Evolutionary conservation across 2,329 filamentous ascomycete species (phyloP).

Genomic region (Botryotinia calthae): DNA sequence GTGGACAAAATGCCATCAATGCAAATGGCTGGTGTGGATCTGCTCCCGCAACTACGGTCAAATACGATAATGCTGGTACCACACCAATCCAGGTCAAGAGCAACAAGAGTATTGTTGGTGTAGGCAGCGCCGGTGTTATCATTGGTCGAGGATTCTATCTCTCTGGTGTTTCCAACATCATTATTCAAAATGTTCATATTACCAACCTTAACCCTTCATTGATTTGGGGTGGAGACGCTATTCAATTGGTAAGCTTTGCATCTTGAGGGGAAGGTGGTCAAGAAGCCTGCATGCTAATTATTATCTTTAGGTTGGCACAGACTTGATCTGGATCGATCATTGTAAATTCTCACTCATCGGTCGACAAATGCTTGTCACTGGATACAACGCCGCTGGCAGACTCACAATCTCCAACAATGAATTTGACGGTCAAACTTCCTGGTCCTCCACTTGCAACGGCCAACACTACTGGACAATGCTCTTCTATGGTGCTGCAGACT

Average conservation of each 20-base stretch:
- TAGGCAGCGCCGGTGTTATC: slow-evolving; percentile 27
- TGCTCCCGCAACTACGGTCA: slow-evolving; percentile 12
- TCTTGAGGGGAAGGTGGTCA: neutral
- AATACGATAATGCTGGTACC: slow-evolving; percentile 25
- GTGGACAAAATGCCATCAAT: slow-evolving; percentile 25
- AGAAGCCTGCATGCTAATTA: neutral
- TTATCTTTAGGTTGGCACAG: slow-evolving; percentile 27
- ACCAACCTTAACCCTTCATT: slow-evolving; percentile 40
- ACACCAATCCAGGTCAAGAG: slow-evolving; percentile 31
- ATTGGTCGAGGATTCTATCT: slow-evolving; percentile 33
- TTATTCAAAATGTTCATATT: slow-evolving; percentile 33
- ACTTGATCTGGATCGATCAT: slow-evolving; percentile 41
- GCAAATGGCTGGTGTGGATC: slow-evolving; percentile 23
- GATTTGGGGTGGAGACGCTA: slow-evolving; percentile 42
- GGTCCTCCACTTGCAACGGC: slow-evolving; percentile 45
- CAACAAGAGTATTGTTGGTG: slow-evolving; percentile 36
- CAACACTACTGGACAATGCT: slow-evolving; percentile 48
- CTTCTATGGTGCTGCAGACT: slow-evolving; percentile 42
- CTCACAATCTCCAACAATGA: slow-evolving; percentile 48
- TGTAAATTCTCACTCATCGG: slow-evolving; percentile 36
- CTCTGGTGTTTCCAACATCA: slow-evolving; percentile 31
- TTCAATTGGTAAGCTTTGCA: slow-evolving; percentile 30
- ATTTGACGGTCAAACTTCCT: slow-evolving; percentile 44
- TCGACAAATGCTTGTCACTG: slow-evolving; percentile 44
- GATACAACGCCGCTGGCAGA: slow-evolving; percentile 36